Evolutionary conservation across 2,329 filamentous ascomycete genomes (phyloP), one percentile per base, ranked within the genome.

Genomic region (Plectosphaerella sp.): DNA sequence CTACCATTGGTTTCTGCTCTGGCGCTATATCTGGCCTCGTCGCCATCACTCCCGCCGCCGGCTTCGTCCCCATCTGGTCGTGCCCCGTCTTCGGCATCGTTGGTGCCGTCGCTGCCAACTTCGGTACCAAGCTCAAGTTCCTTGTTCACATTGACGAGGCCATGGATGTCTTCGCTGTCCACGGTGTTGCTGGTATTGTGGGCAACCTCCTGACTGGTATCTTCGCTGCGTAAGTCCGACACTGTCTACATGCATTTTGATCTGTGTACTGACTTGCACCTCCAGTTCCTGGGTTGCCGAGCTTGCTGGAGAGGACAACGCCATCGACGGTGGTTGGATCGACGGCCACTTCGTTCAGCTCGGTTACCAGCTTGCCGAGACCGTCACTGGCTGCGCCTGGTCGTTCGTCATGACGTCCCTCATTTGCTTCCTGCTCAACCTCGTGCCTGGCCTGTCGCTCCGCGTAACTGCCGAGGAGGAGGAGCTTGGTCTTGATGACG

Each of bases 1-100:
- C 88, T 57, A 91, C 93, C 72, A 88, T 96, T 62, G 91, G 91
- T 45, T 92, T 92, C 88, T 94, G 91, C 77, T 94, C 90, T 39
- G 92, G 92, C 56, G 86, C 85, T 59, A 92, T 97, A 65, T 87
- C 89, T 25, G 89, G 90, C 49, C 83, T 96, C 20, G 91, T 96
- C 36, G 89, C 90, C 59, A 94, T 94, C 51, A 94, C 91, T 9
- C 88, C 90, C 6, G 88, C 87, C 3, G 88, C 91, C 14, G 89
- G 91, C 63, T 93, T 85, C 72, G 84, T 96, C 1, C 88, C 89
- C 5, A 78, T 79, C 33, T 83, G 82, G 75, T 76, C 74, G 2
- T 73, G 81, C 8, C 72, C 85, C 52, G 72, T 83, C 59, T 83
- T 82, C 53, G 82, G 82, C 51, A 65, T 85, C 18, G 70, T 77